Percentiles rank a stretch among this genome's conserved stretches.
phyloP scores from a whole-genome alignment of 1,284 basidiomycete genomes.

The Hemileia vastatrix region DNA sequence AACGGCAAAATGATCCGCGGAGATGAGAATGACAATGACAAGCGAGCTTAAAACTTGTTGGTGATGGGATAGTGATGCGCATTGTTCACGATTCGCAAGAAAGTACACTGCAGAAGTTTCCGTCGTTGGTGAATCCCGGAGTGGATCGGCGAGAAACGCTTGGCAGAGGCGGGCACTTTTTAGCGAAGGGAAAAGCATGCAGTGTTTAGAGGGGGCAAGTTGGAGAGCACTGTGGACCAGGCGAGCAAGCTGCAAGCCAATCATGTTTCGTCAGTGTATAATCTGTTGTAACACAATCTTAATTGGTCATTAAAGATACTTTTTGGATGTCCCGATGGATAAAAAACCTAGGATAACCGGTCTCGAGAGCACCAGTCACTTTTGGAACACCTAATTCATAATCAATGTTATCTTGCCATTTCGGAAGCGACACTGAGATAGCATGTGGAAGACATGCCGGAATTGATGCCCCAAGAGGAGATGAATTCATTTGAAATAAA shows the following conservation, averaged over 20 bases:
- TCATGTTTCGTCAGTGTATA: no score
- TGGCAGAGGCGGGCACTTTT: constrained; percentile 64
- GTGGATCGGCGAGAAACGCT: constrained; percentile 58
- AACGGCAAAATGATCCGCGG: constrained; percentile 54
- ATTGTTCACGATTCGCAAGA: constrained; percentile 27
- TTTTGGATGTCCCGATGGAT: constrained; percentile 79
- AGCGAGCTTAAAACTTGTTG: constrained; percentile 51
- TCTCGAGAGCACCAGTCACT: constrained; percentile 70
- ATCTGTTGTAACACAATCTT: no score
- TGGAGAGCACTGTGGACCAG: constrained; percentile 72
- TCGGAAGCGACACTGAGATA: constrained; percentile 92
- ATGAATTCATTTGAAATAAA: neutral
- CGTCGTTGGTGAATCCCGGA: constrained; percentile 47
- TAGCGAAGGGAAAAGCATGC: constrained; percentile 67
- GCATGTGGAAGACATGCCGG: constrained; percentile 57
- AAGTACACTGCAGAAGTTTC: constrained; percentile 50
- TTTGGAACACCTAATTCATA: constrained; percentile 88
- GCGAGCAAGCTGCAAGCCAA: constrained; percentile 55
- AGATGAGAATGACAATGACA: constrained; percentile 68
- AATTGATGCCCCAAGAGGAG: constrained; percentile 38
- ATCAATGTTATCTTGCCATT: constrained; percentile 82
- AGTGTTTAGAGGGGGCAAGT: constrained; percentile 56
- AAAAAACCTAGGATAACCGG: constrained; percentile 96
- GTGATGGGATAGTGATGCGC: constrained; percentile 32
- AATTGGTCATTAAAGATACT: no score